phyloP scores from a whole-genome alignment of 495 filamentous ascomycete genomes.

The Rhypophila decipiens region DNA sequence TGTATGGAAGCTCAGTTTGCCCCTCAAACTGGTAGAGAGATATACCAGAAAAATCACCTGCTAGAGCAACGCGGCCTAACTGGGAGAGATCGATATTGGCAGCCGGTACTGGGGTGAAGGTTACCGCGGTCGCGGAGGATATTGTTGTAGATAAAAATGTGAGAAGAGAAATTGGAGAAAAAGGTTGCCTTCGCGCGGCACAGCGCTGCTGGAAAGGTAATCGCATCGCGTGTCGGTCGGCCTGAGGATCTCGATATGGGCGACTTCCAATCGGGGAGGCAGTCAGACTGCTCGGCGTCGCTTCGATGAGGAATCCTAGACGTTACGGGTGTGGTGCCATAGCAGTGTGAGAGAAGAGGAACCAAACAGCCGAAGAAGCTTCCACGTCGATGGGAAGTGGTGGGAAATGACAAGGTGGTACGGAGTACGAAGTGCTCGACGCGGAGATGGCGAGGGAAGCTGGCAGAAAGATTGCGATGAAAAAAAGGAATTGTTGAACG shows the following conservation, averaged over 20 bases:
- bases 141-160: conserved; percentile 36
- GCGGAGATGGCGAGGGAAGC: neutral
- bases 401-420: conserved; percentile 13
- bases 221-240: conserved; percentile 30
- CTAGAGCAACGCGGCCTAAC: conserved; percentile 78
- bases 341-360: conserved; percentile 4
- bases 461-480: too few relatives aligned
- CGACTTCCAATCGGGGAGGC: conserved; percentile 15
- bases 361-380: neutral
- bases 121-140: conserved; percentile 51
- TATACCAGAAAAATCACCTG: conserved; percentile 84
- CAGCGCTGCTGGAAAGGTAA: conserved; percentile 26
- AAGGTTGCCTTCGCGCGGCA: conserved; percentile 24
- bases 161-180: conserved; percentile 22
- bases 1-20: conserved; percentile 63
- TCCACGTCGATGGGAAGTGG: conserved; percentile 5
- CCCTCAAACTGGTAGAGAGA: conserved; percentile 81
- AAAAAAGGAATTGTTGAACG: conserved; percentile 10
- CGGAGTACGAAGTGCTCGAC: conserved; percentile 1
- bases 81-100: conserved; percentile 76
- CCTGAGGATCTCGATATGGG: conserved; percentile 1
- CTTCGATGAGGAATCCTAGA: conserved; percentile 10
- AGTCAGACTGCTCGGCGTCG: conserved; percentile 13
- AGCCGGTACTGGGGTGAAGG: conserved; percentile 62
- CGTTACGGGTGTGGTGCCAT: conserved; percentile 18